These are phyloP conservation scores for Vishniacozyma victoriae DNA, from an alignment of 768 basidiomycete genomes.

Conservation along the genomic window DNA sequence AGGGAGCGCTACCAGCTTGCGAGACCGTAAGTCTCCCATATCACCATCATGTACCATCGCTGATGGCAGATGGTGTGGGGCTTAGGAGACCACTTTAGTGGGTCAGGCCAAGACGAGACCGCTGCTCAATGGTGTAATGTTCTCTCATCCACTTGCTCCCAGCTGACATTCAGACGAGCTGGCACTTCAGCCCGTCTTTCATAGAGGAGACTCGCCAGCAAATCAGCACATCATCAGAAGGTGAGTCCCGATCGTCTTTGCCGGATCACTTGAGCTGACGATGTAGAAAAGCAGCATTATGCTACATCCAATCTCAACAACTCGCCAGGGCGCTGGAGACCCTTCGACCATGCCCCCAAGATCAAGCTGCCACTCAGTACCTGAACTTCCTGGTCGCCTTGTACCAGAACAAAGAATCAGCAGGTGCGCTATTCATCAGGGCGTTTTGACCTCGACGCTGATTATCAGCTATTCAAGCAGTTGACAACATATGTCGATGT, in stretches of 20 bases:
- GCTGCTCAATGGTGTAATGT: too few relatives aligned
- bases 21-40: not conserved
- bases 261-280: not conserved
- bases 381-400: not conserved
- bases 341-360: not conserved
- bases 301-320: not conserved
- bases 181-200: not conserved
- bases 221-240: not conserved
- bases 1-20: too few relatives aligned
- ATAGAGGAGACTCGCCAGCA: not conserved
- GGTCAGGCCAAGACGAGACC: too few relatives aligned
- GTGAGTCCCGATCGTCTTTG: not conserved
- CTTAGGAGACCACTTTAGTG: too few relatives aligned
- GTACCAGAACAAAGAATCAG: too few relatives aligned
- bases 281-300: not conserved
- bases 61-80: not conserved
- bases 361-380: not conserved
- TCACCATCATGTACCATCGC: not conserved
- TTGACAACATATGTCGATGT: not conserved
- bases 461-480: not conserved
- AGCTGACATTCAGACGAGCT: not conserved
- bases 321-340: not conserved
- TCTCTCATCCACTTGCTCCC: too few relatives aligned
- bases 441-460: too few relatives aligned
- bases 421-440: too few relatives aligned